phyloP scores from a whole-genome alignment of 352 stramenopile genomes.

The Globisporangium ultimum region DNA sequence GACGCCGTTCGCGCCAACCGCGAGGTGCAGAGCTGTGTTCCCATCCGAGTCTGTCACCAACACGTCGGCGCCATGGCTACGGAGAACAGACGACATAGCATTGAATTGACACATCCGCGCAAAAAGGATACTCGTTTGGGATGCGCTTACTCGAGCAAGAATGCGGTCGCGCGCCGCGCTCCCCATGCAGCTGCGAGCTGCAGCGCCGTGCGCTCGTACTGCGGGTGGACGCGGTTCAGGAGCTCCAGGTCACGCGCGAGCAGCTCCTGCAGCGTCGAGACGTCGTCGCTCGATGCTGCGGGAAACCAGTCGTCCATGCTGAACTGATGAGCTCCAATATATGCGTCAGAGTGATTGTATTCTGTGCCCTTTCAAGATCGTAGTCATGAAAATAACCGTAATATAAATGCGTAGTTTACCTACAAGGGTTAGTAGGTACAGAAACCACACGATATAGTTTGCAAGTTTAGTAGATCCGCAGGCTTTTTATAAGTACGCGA shows the following conservation, averaged over 20 bases:
- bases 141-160: constrained; percentile 11
- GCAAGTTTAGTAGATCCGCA: too few species aligned
- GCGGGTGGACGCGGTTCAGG: constrained; percentile 4
- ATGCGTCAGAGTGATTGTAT: neutral
- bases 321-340: neutral
- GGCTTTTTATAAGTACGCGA: too few species aligned
- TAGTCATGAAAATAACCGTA: too few species aligned
- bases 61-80: constrained; percentile 8
- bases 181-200: constrained; percentile 17
- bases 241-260: neutral
- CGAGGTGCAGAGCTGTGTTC: constrained; percentile 15
- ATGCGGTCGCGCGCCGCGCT: constrained; percentile 3
- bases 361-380: neutral
- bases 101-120: too few species aligned
- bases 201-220: constrained; percentile 13
- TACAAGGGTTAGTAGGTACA: neutral
- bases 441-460: too few species aligned
- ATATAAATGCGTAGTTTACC: neutral
- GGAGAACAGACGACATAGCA: neutral
- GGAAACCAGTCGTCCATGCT: constrained; percentile 3
- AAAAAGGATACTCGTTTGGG: too few species aligned
- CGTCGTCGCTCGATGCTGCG: neutral
- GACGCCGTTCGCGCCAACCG: constrained; percentile 8
- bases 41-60: constrained; percentile 10
- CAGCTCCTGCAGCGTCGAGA: neutral